These are phyloP conservation scores for Flaveria floridana DNA, from an alignment of 140 eudicot species.

Conservation along the genomic window DNA sequence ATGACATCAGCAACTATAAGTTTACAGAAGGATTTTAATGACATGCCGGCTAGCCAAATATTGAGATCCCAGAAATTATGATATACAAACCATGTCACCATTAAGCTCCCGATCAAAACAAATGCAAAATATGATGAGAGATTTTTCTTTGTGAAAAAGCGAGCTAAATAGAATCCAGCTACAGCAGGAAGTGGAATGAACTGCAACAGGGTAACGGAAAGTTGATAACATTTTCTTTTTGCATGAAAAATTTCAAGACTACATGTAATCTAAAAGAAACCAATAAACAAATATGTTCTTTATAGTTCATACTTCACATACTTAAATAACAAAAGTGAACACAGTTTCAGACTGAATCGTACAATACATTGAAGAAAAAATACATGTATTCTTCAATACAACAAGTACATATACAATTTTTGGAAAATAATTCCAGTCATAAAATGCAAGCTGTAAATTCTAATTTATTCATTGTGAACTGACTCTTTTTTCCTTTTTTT, in stretches of 20 bases:
- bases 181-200: constrained; percentile 84
- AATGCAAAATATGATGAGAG: constrained; percentile 80
- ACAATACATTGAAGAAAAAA: not conserved
- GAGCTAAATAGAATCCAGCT: constrained; percentile 90
- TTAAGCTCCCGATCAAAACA: constrained; percentile 81
- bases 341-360: not conserved
- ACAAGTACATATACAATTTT: not conserved
- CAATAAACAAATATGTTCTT: not conserved
- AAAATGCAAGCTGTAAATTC: not conserved
- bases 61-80: constrained; percentile 97
- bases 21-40: constrained; percentile 86
- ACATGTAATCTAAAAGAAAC: constrained; percentile 13
- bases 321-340: constrained; percentile 18
- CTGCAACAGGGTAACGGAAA: constrained; percentile 47
- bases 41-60: constrained; percentile 98
- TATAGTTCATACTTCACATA: not conserved
- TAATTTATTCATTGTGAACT: not conserved
- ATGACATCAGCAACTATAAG: constrained; percentile 84
- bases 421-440: not conserved
- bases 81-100: constrained; percentile 84
- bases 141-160: constrained; percentile 82
- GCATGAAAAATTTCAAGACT: not conserved
- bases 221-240: not conserved
- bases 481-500: not conserved
- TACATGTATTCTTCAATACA: not conserved